Base-by-base conservation (phyloP, 2,329 filamentous ascomycete species). In the Penicillium sp. region DNA sequence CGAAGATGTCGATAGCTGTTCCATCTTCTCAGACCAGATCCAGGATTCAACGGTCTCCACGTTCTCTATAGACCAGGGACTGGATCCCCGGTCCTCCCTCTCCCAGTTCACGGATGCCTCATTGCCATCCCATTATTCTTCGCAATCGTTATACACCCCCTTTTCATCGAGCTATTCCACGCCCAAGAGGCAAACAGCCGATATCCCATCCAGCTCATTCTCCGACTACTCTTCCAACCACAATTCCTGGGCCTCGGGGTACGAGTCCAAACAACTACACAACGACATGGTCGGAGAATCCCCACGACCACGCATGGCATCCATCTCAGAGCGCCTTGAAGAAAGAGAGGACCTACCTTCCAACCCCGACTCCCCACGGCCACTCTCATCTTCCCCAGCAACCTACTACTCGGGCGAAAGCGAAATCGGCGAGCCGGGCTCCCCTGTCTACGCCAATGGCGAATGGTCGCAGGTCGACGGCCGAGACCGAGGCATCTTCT, bases 371-470 rank as follows among this genome's bases (percentile, higher is more conserved):
- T 64, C 59, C 4, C 45, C 57, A 10, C 55, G 54, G 5, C 53
- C 57, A 21, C 55, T 52, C 13, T 65, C 62, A 3, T 53, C 60
- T 23, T 64, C 66, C 16, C 56, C 58, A 7, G 58, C 63, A 44
- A 60, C 63, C 8, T 62, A 64, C 51, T 62, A 62, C 39, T 64
- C 62, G 14, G 60, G 62, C 10, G 68, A 65, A 48, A 66, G 65
- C 21, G 69, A 72, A 4, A 65, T 72, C 8, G 70, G 70, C 44
- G 70, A 72, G 46, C 70, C 70, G 2, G 70, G 70, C 11, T 69
- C 69, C 6, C 64, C 68, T 0, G 65, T 68, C 45, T 65, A 67
- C 46, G 66, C 65, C 23, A 67, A 67, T 37, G 63, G 65, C 23
- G 63, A 67, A 51, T 66, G 66, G 63, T 58, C 60, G 14, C 59